These are phyloP conservation scores for Jacaranda mimosifolia DNA, from an alignment of 257 asterid genomes.

Conservation along the genomic window DNA sequence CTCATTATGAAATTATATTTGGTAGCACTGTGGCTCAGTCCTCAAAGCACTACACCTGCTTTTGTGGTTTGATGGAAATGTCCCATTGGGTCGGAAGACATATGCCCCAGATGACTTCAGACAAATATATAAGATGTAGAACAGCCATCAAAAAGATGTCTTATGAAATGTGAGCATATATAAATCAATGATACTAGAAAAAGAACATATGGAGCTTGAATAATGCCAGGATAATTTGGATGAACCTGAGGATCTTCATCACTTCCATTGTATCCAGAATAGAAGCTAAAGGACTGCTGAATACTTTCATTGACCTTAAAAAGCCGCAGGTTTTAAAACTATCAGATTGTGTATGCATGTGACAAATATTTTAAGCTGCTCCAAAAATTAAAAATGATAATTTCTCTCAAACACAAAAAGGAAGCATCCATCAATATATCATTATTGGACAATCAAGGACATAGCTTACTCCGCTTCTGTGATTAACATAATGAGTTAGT, in stretches of 20 bases:
- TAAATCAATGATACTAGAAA: constrained; percentile 8
- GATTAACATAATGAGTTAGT: constrained; percentile 51
- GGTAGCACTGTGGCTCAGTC: not conserved
- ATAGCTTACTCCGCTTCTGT: constrained; percentile 53
- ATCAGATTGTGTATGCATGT: constrained; percentile 6
- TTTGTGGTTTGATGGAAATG: constrained; percentile 51
- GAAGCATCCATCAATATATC: not conserved
- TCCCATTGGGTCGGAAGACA: constrained; percentile 73
- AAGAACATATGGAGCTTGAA: constrained; percentile 24
- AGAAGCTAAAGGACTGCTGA: constrained; percentile 70
- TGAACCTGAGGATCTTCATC: constrained; percentile 64
- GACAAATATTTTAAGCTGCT: constrained; percentile 16
- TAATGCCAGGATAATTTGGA: constrained; percentile 27
- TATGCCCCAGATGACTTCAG: constrained; percentile 82
- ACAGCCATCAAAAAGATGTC: constrained; percentile 2
- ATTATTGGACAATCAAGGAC: constrained; percentile 12
- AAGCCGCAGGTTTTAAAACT: constrained; percentile 26
- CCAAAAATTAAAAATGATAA: not conserved
- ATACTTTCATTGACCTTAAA: constrained; percentile 61
- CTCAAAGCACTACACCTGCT: constrained; percentile 48
- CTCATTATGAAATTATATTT: constrained; percentile 12
- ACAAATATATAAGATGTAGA: constrained; percentile 16
- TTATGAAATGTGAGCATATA: not conserved
- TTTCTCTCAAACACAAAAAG: not conserved
- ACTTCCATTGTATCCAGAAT: constrained; percentile 66